phyloP scores from a whole-genome alignment of 2,329 filamentous ascomycete genomes.

The Reticulascus tulasneorum region DNA sequence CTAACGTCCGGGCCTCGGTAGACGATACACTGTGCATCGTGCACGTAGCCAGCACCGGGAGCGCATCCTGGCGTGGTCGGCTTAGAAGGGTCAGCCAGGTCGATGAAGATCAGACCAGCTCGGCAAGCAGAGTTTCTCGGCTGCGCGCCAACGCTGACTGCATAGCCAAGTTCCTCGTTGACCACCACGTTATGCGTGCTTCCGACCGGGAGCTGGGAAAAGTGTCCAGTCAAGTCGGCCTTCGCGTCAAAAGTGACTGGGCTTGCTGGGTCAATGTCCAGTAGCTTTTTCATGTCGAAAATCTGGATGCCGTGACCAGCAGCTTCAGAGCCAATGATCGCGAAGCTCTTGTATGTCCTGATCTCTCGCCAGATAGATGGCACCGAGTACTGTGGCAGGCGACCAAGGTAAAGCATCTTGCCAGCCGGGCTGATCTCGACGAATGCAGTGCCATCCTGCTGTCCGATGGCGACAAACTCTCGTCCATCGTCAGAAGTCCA shows the following conservation, averaged over 20 bases:
- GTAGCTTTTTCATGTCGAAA: constrained; percentile 56
- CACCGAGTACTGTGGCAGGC: constrained; percentile 22
- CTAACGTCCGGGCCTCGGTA: constrained; percentile 47
- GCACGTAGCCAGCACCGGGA: constrained; percentile 53
- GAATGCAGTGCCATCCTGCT: constrained; percentile 41
- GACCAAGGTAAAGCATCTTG: constrained; percentile 38
- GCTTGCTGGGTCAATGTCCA: constrained; percentile 36
- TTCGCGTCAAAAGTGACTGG: constrained; percentile 25
- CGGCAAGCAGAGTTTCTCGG: constrained; percentile 38
- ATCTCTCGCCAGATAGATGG: constrained; percentile 29
- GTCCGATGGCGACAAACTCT: constrained; percentile 40
- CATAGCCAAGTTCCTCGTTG: constrained; percentile 44
- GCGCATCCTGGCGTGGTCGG: constrained; percentile 51
- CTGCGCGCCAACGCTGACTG: constrained; percentile 38
- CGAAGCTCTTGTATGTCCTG: constrained; percentile 29
- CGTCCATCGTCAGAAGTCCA: constrained; percentile 43
- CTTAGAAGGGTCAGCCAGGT: constrained; percentile 50
- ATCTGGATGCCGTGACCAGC: constrained; percentile 53
- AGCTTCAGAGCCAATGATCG: constrained; percentile 36
- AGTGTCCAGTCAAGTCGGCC: constrained; percentile 27
- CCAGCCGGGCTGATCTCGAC: constrained; percentile 38
- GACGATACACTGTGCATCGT: constrained; percentile 56
- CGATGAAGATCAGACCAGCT: constrained; percentile 54
- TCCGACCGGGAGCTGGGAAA: constrained; percentile 21
- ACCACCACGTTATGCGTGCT: constrained; percentile 45